Percentiles rank a stretch among this genome's conserved stretches.
phyloP scores from a whole-genome alignment of 148 eudicot species.

The Persicaria maculosa region DNA sequence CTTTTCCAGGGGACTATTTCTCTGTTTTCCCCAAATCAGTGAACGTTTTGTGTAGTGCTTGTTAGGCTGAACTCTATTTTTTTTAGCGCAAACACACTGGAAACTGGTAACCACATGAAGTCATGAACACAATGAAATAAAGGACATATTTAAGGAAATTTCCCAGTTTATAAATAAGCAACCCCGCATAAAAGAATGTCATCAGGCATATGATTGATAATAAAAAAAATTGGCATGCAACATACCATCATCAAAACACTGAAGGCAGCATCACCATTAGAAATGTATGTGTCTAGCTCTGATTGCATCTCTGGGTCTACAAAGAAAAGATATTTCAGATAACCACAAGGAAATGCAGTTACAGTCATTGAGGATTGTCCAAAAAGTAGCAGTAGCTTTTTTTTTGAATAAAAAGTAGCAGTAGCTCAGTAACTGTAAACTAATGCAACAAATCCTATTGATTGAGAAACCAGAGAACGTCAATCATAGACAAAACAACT shows the following conservation, averaged over 20 bases:
- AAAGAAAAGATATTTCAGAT: conserved; percentile 14
- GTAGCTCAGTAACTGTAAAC: not conserved
- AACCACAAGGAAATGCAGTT: conserved; percentile 4
- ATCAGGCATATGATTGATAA: not conserved
- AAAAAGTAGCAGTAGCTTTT: not conserved
- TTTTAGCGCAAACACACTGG: too few relatives aligned
- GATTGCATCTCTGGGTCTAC: conserved; percentile 86
- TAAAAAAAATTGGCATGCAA: not conserved
- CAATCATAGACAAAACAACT: not conserved
- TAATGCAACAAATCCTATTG: not conserved
- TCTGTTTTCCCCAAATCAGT: too few relatives aligned
- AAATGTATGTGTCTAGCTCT: conserved; percentile 59
- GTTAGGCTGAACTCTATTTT: too few relatives aligned
- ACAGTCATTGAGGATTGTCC: not conserved
- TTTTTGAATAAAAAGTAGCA: not conserved
- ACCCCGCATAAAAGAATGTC: not conserved
- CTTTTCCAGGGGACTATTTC: too few relatives aligned
- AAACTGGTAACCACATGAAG: not conserved
- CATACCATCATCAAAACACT: conserved; percentile 60
- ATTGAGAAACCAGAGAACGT: not conserved
- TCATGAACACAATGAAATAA: not conserved
- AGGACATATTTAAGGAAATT: not conserved
- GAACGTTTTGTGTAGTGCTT: too few relatives aligned
- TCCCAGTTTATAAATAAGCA: not conserved
- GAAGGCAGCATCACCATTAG: conserved; percentile 65